These are phyloP conservation scores for Pulveroboletus ravenelii DNA, from an alignment of 768 basidiomycete species.

Conservation along the genomic window DNA sequence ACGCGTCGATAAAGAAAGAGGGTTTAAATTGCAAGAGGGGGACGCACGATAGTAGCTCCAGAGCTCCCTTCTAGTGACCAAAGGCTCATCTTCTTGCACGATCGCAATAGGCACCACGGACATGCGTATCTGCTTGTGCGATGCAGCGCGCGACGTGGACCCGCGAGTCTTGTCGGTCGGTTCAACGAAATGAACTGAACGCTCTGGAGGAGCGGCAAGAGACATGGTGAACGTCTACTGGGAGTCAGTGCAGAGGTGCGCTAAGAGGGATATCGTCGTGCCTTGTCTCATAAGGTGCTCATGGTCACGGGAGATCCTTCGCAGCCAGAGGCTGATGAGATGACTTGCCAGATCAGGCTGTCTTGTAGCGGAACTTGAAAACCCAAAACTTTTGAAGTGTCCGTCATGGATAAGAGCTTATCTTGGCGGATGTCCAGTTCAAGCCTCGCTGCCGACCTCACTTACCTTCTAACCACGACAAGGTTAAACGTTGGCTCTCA, in stretches of 20 bases:
- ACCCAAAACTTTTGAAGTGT: neutral
- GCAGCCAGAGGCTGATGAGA: neutral
- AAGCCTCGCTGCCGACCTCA: neutral
- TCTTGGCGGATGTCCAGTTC: too few relatives aligned
- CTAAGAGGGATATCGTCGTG: neutral
- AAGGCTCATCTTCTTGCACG: conserved; percentile 51
- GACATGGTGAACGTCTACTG: conserved; percentile 10
- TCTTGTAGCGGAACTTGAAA: neutral
- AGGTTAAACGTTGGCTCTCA: neutral
- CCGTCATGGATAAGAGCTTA: neutral
- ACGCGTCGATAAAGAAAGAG: neutral
- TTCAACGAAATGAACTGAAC: neutral
- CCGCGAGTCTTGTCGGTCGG: conserved; percentile 3
- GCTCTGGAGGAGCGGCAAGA: conserved; percentile 3
- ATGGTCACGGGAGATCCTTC: conserved; percentile 1
- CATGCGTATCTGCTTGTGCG: conserved; percentile 8
- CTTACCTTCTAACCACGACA: neutral
- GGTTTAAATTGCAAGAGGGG: neutral
- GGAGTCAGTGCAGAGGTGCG: neutral
- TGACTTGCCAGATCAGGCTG: too few relatives aligned
- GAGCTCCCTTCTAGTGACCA: conserved; percentile 67
- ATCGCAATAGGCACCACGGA: conserved; percentile 35
- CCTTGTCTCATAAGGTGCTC: neutral
- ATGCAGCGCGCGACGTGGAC: neutral
- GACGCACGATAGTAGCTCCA: conserved; percentile 72